Percentiles rank a stretch among this genome's conserved stretches.
These are phyloP conservation scores for Desmodesmus armatus DNA, from an alignment of 139 green algal genomes.

Conservation along the genomic window DNA sequence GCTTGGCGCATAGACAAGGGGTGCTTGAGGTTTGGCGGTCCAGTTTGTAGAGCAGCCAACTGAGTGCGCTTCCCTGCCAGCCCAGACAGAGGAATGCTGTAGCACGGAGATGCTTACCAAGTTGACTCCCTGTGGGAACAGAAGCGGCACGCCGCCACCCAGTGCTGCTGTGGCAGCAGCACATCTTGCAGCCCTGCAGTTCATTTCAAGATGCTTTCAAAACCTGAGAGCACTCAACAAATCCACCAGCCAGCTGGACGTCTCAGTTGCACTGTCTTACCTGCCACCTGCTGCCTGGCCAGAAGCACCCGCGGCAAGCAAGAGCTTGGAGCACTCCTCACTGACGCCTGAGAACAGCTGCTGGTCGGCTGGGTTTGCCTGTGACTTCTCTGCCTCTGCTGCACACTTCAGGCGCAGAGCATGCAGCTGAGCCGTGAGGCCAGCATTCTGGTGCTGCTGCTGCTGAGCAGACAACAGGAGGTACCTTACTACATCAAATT, in stretches of 20 bases:
- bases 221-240: too few species aligned
- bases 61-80: too few species aligned
- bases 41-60: too few species aligned
- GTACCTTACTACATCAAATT: background rate
- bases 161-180: background rate
- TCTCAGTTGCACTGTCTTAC: too few species aligned
- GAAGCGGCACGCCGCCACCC: too few species aligned
- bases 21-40: background rate
- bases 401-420: constrained; percentile 4
- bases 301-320: background rate
- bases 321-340: background rate
- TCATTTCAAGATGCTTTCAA: too few species aligned
- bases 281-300: background rate
- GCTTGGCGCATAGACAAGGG: background rate
- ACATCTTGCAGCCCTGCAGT: too few species aligned
- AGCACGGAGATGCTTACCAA: too few species aligned
- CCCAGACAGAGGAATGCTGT: too few species aligned
- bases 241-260: background rate
- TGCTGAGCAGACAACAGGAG: background rate
- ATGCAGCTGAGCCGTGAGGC: constrained; percentile 23
- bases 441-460: constrained; percentile 1
- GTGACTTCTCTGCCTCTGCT: background rate
- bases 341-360: constrained; percentile 1
- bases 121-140: too few species aligned
- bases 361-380: background rate